Evolutionary conservation across 2,329 filamentous ascomycete genomes (phyloP), one percentile per base, ranked within the genome.

Genomic region (Hypoxylon rubiginosum): DNA sequence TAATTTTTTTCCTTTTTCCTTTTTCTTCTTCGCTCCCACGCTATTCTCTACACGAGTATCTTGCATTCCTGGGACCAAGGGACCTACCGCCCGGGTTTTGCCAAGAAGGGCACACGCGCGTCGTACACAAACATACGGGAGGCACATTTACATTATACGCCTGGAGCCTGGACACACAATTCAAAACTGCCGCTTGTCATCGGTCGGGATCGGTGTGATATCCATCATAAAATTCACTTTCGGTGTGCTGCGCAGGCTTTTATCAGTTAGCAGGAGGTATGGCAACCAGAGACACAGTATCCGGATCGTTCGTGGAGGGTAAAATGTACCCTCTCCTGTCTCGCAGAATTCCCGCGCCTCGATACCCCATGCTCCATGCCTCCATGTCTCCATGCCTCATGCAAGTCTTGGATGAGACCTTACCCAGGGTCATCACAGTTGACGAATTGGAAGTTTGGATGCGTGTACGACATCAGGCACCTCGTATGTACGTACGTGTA

Each of bases 371-470:
- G 39, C 39, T 41, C 39, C 39, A 17, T 43, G 39, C 17, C 39
- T 43, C 17, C n/a, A 43, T 43, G 39, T n/a, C 39, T 43, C 28
- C 39, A 43, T 43, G 62, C 62, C 52, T 53, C 58, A 65, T 67
- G 62, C 62, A 63, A 57, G 62, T 62, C 48, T 66, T 60, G 62
- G 58, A 56, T 62, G 62, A 66, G 65, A 70, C 64, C 67, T 64
- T 64, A 68, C 62, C 64, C 62, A 66, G 53, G 61, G 28, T 45
- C 50, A 43, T 46, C 32, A 15, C 49, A 61, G 45, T 56, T 55
- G 57, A 50, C 66, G 63, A 69, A 69, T 69, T 52, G 60, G 63
- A 66, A 58, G 24, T 61, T 56, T 61, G 26, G 52, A 64, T 54
- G 39, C 51, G 49, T 58, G 62, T 68, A 48, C 62, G 43, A 67